Base-by-base conservation (phyloP, 306 rosid genomes). In the Vigna mungo region DNA sequence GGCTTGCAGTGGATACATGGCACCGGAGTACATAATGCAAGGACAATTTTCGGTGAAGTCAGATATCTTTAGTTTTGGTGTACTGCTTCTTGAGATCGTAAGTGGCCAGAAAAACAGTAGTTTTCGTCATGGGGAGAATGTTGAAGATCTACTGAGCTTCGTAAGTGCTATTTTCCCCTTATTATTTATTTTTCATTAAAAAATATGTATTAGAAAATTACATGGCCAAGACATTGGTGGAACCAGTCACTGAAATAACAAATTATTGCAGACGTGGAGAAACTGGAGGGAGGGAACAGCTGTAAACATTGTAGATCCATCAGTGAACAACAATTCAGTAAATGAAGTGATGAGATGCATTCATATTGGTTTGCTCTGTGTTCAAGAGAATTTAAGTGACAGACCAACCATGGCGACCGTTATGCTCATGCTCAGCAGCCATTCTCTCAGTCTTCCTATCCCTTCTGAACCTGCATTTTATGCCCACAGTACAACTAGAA, bases 21-120 rank as follows among this genome's bases (percentile, higher is more conserved):
- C 97, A 39, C 94, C 92, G 0, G 92, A 91, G 15, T 91, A 91
- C 39, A 84, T 23, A 8, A 55, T 69, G 43, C 73, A 72, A 8
- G 89, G 92, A 55, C 75, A 82, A 3, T 85, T 79, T 54, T 91
- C 89, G 2, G 27, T 74, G 0, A 86, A 87, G 14, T 88, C 88
- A 0, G 88, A 89, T 27, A 84, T 89, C 0, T 91, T 68, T 15
- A 83, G 94, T 36, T 87, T 89, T 48, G 90, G 92, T 1, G 84
- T 89, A 2, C 6, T 66, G 6, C 11, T 66, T 41, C 71, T 66
- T 66, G 71, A 66, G 36, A 41, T 66, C 2, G 9, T 66, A 9
- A 41, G 71, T 12, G 71, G 71, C 6, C 36, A 43, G 3, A 66
- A 66, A 20, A 66, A 7, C 12, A 66, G 53, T 12, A 53, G 71